phyloP scores from a whole-genome alignment of 208 protist genomes.

The Trypanosoma rangeli region DNA sequence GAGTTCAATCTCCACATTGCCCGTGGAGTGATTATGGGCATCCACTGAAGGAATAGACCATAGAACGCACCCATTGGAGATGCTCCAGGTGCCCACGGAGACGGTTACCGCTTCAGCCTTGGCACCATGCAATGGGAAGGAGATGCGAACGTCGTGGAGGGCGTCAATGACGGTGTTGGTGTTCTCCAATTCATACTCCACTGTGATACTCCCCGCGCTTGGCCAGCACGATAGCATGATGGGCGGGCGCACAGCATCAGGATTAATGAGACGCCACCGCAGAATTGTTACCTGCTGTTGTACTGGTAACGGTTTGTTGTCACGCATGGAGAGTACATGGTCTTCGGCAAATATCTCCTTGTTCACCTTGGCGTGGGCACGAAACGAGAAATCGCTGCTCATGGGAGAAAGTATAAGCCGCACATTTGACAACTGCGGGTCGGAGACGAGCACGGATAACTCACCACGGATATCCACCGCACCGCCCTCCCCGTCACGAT shows the following conservation, averaged over 20 bases:
- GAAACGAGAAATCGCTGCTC: slow-evolving; percentile 71
- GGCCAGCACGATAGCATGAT: slow-evolving; percentile 85
- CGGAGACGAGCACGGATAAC: slow-evolving; percentile 70
- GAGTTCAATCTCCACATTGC: slow-evolving; percentile 72
- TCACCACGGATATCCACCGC: slow-evolving; percentile 68
- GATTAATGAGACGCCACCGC: slow-evolving; percentile 55
- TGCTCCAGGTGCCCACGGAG: slow-evolving; percentile 45
- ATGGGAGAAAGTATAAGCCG: slow-evolving; percentile 54
- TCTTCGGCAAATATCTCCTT: slow-evolving; percentile 77
- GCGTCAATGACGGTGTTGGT: slow-evolving; percentile 24
- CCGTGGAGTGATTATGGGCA: slow-evolving; percentile 40
- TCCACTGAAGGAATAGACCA: slow-evolving; percentile 73
- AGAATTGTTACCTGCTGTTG: slow-evolving; percentile 81
- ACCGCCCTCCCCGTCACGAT: slow-evolving; percentile 51
- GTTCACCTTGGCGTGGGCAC: slow-evolving; percentile 85
- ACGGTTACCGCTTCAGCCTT: slow-evolving; percentile 30
- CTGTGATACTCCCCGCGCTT: slow-evolving; percentile 55
- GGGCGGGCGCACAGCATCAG: slow-evolving; percentile 36
- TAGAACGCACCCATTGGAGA: slow-evolving; percentile 29
- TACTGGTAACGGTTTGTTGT: slow-evolving; percentile 74
- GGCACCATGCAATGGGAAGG: slow-evolving; percentile 63
- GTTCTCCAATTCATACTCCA: slow-evolving; percentile 82
- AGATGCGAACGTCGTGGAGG: slow-evolving; percentile 55
- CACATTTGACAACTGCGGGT: slow-evolving; percentile 56
- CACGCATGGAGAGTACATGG: slow-evolving; percentile 74